Base-by-base conservation (phyloP, 1,284 basidiomycete genomes). In the Tremellales sp. region DNA sequence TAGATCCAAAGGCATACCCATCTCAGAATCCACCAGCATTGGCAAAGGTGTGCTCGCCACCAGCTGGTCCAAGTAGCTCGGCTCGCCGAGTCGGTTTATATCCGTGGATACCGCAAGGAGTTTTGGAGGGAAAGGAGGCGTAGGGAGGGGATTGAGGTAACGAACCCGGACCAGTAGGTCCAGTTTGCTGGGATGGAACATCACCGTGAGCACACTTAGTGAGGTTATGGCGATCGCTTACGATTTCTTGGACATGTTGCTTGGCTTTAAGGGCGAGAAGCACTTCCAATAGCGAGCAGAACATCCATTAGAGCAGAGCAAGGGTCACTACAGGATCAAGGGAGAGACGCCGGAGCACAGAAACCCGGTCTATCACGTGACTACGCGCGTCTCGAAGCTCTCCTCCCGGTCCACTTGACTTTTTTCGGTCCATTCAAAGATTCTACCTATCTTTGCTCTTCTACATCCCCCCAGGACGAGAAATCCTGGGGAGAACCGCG, bases 41-140 rank as follows among this genome's bases (percentile, higher is more conserved):
- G 92, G 90, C 9, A 94, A 69, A 0, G 85, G 84, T 5, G 83
- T 81, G 38, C 87, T 86, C 40, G 84, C 81, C 1, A 86, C 85
- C 34, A 95, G 75, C 16, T 83, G 78, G 53, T 87, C 81, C 21
- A 92, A 78, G 59, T 91, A 92, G 60, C 86, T 84, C 14, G 88
- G 86, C 24, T 80, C 80, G 19, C 87, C 85, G 71, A 94, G 90
- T 32, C 92, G 86, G 26, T 53, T 41, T 10, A 89, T 84, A 65
- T 86, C 81, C 26, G 92, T 94, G 24, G 85, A 82, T 46, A 95
- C 85, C 51, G 91, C 81, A 60, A 97, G 78, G 14, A 95, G 76
- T 73, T 94, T 94, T 31, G 92, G 91, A 12, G 92, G 91, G 77
- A 88, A 95, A 75, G 92, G 90, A 29, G 93, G 92, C 9, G 90